phyloP scores from a whole-genome alignment of 73 alveolate species.

The Tetrahymena elliotti region DNA sequence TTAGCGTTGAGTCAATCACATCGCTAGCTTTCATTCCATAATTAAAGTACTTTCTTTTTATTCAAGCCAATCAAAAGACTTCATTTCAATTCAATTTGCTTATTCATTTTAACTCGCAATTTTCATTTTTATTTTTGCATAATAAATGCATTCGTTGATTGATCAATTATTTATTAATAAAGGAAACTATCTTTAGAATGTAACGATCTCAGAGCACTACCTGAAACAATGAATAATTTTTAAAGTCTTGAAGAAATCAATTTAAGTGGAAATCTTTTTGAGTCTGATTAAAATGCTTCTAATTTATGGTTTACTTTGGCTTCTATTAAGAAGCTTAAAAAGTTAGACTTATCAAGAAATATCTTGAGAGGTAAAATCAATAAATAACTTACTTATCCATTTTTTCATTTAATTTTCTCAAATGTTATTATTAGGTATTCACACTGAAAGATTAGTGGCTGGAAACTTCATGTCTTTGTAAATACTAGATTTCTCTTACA shows the following conservation, averaged over 20 bases:
- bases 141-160: not conserved
- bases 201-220: constrained; percentile 31
- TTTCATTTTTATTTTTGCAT: no score
- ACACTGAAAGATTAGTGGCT: constrained; percentile 21
- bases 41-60: constrained; percentile 3
- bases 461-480: constrained; percentile 21
- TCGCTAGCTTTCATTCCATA: constrained; percentile 7
- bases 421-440: not conserved
- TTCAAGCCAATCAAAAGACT: no score
- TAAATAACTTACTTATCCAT: no score
- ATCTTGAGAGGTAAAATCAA: constrained; percentile 23
- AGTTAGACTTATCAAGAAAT: constrained; percentile 9
- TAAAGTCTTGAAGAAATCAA: constrained; percentile 6
- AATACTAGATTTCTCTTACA: constrained; percentile 25
- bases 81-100: no score
- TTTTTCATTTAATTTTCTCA: not conserved
- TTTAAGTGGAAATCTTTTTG: constrained; percentile 27
- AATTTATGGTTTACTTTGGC: constrained; percentile 29
- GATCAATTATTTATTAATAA: not conserved
- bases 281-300: constrained; percentile 10
- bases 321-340: constrained; percentile 8
- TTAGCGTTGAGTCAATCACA: constrained; percentile 7
- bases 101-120: no score
- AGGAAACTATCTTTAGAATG: not conserved
- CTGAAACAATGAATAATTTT: constrained; percentile 24